Base-by-base conservation (phyloP, 2,329 filamentous ascomycete species). In the Uncinocarpus reesii region DNA sequence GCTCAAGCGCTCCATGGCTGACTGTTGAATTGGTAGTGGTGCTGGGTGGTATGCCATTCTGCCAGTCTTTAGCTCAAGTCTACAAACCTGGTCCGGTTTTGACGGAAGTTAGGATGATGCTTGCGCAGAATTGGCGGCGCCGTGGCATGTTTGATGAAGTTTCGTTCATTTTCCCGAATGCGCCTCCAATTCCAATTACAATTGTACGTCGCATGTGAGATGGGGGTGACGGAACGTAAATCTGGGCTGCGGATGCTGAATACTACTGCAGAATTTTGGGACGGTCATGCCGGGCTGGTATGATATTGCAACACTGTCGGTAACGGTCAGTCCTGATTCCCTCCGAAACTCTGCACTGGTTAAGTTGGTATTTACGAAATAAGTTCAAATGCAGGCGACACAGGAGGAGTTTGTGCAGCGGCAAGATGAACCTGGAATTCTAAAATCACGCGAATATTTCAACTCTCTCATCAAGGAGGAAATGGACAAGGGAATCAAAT, bases 91-190 rank as follows among this genome's bases (percentile, higher is more conserved):
- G 13, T 23, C 4, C 10, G 35, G 10, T 37, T 7, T 20, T 35
- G 20, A 42, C 15, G 37, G 7, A n/a, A n/a, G 11, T 50, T 46
- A 75, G 80, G 79, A 77, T 84, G 37, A 80, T 79, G 49, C 78
- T 92, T 16, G 87, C 92, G 26, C 83, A 94, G 71, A 87, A 90
- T 67, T 95, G 84, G 83, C 81, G 87, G 48, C 76, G 82, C 28
- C 78, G 85, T 44, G 78, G 80, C 65, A 82, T 83, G 61, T 86
- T 96, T 55, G 79, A 88, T 50, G 84, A 95, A 68, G 86, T 95
- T 64, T 84, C 90, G 62, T 96, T 96, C 66, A 79, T 98, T 61
- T 83, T 98, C 65, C 92, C 92, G 13, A 86, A 95, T 70, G 92
- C 92, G 23, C 88, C 90, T 4, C 70, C 68, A 31, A 92, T 94